Conservation (phyloP, 2,329 filamentous ascomycete species). For the Venturia carpophila region DNA sequence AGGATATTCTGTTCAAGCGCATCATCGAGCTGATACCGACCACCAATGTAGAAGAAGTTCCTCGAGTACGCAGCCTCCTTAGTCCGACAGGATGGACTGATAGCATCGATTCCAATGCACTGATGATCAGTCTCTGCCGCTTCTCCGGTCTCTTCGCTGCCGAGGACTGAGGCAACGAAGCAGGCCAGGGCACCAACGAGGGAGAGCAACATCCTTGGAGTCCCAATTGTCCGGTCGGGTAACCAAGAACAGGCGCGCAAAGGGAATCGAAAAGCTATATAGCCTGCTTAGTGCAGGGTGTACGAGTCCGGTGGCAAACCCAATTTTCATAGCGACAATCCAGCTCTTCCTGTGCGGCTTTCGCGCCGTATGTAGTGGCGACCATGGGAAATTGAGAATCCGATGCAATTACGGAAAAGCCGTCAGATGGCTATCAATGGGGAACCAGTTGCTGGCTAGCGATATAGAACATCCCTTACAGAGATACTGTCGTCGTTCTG, state of each 20-base stretch:
- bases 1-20: background rate
- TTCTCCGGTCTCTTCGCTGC: background rate
- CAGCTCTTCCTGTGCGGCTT: background rate
- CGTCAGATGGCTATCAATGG: background rate
- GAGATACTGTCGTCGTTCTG: background rate
- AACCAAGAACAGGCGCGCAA: background rate
- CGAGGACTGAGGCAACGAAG: background rate
- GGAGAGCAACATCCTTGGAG: background rate
- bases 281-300: background rate
- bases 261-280: background rate
- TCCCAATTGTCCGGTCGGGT: background rate
- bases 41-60: slow-evolving; percentile 14
- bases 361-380: background rate
- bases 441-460: too few relatives aligned
- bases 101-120: slow-evolving; percentile 5
- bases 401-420: background rate
- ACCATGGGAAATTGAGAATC: background rate
- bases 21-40: background rate
- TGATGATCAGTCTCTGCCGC: background rate
- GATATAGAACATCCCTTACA: background rate
- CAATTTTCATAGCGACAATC: background rate
- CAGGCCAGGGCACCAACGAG: slow-evolving; percentile 8
- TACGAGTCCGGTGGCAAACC: background rate
- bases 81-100: background rate
- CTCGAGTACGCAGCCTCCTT: slow-evolving; percentile 1